phyloP scores from a whole-genome alignment of 2,329 filamentous ascomycete genomes.

The Cladosporium phlei region DNA sequence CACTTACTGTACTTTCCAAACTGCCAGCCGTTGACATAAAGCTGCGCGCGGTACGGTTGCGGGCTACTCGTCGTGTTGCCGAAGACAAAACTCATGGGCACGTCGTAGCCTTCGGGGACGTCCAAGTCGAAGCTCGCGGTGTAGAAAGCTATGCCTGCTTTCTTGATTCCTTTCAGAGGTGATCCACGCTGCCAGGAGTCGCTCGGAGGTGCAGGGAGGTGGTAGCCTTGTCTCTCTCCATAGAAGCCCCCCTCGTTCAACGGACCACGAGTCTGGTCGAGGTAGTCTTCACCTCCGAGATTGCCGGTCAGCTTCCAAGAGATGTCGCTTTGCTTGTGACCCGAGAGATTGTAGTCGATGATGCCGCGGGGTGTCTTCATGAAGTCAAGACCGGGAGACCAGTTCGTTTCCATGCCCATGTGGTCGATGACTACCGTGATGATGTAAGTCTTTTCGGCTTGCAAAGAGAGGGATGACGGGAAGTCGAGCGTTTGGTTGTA shows the following conservation, averaged over 20 bases:
- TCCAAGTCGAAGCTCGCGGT: slow-evolving; percentile 52
- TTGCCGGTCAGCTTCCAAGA: slow-evolving; percentile 66
- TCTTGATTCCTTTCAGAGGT: slow-evolving; percentile 42
- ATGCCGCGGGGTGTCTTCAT: slow-evolving; percentile 63
- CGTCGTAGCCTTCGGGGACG: slow-evolving; percentile 54
- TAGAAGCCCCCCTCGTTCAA: slow-evolving; percentile 63
- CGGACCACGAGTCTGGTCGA: slow-evolving; percentile 56
- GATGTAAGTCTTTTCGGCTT: slow-evolving; percentile 50
- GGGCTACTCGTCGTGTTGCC: slow-evolving; percentile 22
- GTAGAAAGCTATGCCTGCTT: slow-evolving; percentile 56
- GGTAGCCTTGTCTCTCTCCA: slow-evolving; percentile 60
- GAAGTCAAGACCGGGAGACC: slow-evolving; percentile 51
- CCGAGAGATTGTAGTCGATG: slow-evolving; percentile 54
- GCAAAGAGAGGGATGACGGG: slow-evolving; percentile 39
- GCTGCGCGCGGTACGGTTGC: slow-evolving; percentile 52
- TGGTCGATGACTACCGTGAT: slow-evolving; percentile 69
- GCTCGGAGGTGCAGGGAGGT: slow-evolving; percentile 52
- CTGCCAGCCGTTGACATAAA: slow-evolving; percentile 74
- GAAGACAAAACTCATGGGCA: slow-evolving; percentile 59
- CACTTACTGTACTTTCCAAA: slow-evolving; percentile 54
- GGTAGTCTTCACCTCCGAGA: slow-evolving; percentile 59
- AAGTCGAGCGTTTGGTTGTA: slow-evolving; percentile 53
- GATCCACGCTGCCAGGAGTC: slow-evolving; percentile 38
- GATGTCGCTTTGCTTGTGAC: slow-evolving; percentile 44
- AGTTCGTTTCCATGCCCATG: slow-evolving; percentile 66